Base-by-base conservation (phyloP, 495 filamentous ascomycete genomes). In the Penicillium atrosanguineum region DNA sequence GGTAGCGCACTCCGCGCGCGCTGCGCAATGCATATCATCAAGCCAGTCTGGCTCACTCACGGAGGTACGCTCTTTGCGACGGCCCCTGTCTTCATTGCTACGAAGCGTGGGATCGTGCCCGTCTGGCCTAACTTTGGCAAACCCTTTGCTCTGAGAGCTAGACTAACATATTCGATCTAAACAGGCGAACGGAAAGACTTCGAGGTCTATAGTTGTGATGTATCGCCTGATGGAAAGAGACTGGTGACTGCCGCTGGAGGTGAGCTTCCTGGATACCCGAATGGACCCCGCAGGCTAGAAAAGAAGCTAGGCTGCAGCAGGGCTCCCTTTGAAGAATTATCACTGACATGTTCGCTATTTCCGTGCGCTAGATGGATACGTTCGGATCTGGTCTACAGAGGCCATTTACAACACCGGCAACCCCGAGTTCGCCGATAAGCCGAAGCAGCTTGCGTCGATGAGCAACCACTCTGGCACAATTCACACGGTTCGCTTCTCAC, bases 381-480 rank as follows among this genome's bases (percentile, higher is more conserved):
- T 97, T 55, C 88, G 94, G 28, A 89, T 98, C 56, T 98, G 94
- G 94, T 97, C 94, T 39, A 96, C 87, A 26, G 90, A 96, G 56
- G 90, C 94, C 41, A 91, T 97, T 62, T 86, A 87, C 71, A 88
- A 89, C 53, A 85, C 89, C 46, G 77, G 80, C 45, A 80, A 95
- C 48, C 73, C 83, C 15, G 69, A 75, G 46, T 83, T 81, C 54
- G 82, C 81, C 65, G 79, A 72, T 48, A 88, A 92, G 62, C 95
- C 94, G 20, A 90, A 89, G 63, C 94, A 99, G 72, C 81, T 99
- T 47, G 95, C 93, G 60, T 93, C 92, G 55, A 89, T 99, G 84
- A 96, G 91, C 83, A 90, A 97, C 60, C 94, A 99, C 69, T 91
- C 95, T 6, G 94, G 94, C 37, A 97, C 94, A 14, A 96, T 99